Evolutionary conservation across 352 stramenopile genomes (phyloP).

Genomic region (Phytophthora pinifolia): DNA sequence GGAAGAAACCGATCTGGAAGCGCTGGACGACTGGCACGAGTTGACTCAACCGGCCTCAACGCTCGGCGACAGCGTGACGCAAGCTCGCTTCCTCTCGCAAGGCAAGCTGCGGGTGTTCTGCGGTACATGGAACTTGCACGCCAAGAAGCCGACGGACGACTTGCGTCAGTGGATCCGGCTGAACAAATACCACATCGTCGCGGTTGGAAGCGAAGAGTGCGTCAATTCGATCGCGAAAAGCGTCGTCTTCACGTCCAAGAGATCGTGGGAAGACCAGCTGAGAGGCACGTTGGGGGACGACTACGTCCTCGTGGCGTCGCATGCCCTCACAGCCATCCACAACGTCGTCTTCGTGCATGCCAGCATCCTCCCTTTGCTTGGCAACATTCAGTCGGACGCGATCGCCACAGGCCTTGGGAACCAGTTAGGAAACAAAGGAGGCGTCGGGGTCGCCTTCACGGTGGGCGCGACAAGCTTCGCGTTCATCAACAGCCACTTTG

Average conservation of each 20-base stretch:
- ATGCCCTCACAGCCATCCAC: conserved; percentile 93
- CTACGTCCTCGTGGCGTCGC: conserved; percentile 90
- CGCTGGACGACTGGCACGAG: conserved; percentile 50
- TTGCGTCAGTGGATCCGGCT: conserved; percentile 67
- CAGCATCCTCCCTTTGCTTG: conserved; percentile 77
- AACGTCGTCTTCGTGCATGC: conserved; percentile 93
- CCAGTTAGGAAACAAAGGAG: conserved; percentile 95
- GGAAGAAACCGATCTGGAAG: conserved; percentile 52
- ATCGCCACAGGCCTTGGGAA: conserved; percentile 94
- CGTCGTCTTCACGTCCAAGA: conserved; percentile 92
- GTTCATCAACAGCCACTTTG: conserved; percentile 94
- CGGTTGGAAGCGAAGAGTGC: conserved; percentile 93
- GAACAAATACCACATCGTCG: conserved; percentile 89
- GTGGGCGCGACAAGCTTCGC: conserved; percentile 84
- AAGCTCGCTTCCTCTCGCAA: conserved; percentile 39
- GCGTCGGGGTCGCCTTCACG: conserved; percentile 89
- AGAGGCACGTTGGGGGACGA: conserved; percentile 61
- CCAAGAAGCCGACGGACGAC: conserved; percentile 62
- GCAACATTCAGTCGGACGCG: conserved; percentile 87
- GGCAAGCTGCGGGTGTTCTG: conserved; percentile 72
- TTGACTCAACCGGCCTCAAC: conserved; percentile 33
- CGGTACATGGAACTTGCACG: conserved; percentile 87
- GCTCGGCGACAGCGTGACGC: conserved; percentile 33
- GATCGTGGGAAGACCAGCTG: conserved; percentile 78
- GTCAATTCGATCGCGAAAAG: conserved; percentile 92